A percentile compares a stretch with the other conserved stretches of the same genome.
Evolutionary conservation across 2,329 filamentous ascomycete species (phyloP).

Genomic region (Penicillium palitans): DNA sequence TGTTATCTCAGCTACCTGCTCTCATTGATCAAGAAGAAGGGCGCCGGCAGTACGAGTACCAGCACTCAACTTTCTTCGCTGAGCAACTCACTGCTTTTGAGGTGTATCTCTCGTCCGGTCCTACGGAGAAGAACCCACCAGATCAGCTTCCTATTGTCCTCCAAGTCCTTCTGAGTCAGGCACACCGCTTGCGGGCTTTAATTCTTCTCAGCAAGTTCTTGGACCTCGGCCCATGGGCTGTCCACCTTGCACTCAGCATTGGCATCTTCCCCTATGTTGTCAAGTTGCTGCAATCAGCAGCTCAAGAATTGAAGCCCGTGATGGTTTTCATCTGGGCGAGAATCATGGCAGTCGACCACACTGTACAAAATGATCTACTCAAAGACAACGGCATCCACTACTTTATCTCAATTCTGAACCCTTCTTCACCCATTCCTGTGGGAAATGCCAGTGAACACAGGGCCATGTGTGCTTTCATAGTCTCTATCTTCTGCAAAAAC

Average conservation of each 20-base stretch:
- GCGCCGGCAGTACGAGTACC: slow-evolving; percentile 79
- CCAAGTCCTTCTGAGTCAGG: slow-evolving; percentile 92
- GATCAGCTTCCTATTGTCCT: slow-evolving; percentile 95
- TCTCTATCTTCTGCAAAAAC: slow-evolving; percentile 94
- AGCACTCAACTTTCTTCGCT: slow-evolving; percentile 93
- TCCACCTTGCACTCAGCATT: slow-evolving; percentile 95
- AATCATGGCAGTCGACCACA: slow-evolving; percentile 90
- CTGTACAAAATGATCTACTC: slow-evolving; percentile 87
- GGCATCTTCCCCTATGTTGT: slow-evolving; percentile 99
- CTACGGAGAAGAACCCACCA: slow-evolving; percentile 79
- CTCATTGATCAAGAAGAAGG: slow-evolving; percentile 75
- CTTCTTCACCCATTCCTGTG: slow-evolving; percentile 77
- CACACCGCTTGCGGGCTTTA: slow-evolving; percentile 85
- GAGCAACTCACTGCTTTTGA: slow-evolving; percentile 97
- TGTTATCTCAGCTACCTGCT: slow-evolving; percentile 82
- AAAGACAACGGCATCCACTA: slow-evolving; percentile 98
- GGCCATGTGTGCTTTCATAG: slow-evolving; percentile 98
- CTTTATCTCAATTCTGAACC: slow-evolving; percentile 89
- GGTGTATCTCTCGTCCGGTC: slow-evolving; percentile 83
- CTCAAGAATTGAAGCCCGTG: slow-evolving; percentile 89
- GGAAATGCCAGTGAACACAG: slow-evolving; percentile 91
- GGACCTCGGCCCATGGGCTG: slow-evolving; percentile 94
- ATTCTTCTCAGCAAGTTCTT: slow-evolving; percentile 91
- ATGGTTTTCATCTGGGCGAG: slow-evolving; percentile 99
- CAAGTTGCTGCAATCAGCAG: slow-evolving; percentile 92